phyloP scores from a whole-genome alignment of 768 basidiomycete species.

The Psilocybe cubensis region DNA sequence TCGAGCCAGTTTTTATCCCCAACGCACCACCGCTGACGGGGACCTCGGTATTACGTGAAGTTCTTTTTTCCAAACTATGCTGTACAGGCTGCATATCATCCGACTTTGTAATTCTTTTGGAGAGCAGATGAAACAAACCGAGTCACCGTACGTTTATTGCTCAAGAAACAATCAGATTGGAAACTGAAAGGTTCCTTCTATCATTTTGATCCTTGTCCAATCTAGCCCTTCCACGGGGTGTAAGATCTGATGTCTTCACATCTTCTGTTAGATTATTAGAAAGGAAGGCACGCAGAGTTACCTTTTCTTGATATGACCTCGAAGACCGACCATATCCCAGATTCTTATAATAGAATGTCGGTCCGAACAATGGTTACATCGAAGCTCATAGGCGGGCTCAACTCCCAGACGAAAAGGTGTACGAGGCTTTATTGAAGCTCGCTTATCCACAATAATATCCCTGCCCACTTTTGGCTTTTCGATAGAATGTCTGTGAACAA shows the following conservation, averaged over 20 bases:
- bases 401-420: background rate
- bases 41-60: no score
- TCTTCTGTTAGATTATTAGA: no score
- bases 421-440: background rate
- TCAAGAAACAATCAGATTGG: background rate
- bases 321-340: background rate
- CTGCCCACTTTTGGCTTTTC: background rate
- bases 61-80: no score
- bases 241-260: background rate
- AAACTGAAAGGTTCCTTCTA: background rate
- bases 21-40: no score
- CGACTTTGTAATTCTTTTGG: no score
- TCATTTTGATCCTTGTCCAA: background rate
- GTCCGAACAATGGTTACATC: background rate
- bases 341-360: background rate
- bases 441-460: background rate
- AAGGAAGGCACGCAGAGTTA: no score
- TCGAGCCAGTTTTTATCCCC: no score
- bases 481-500: background rate
- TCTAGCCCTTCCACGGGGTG: background rate
- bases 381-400: background rate
- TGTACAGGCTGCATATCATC: no score
- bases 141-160: no score
- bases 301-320: background rate
- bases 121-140: no score